Percentiles rank a stretch among this genome's conserved stretches.
phyloP scores from a whole-genome alignment of 768 basidiomycete genomes.

The Mycena kentingensis region DNA sequence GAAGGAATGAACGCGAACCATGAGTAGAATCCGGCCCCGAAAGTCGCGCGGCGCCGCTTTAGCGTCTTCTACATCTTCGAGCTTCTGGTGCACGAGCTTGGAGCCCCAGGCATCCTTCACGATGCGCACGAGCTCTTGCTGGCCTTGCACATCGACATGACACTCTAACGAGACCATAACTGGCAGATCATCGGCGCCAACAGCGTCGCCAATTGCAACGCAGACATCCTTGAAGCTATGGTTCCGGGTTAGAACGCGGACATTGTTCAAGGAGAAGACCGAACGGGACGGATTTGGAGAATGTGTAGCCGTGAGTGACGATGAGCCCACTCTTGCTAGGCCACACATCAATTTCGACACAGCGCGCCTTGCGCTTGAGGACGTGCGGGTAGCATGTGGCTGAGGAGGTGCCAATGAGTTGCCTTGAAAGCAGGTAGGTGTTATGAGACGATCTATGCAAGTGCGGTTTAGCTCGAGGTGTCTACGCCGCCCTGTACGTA shows the following conservation, averaged over 20 bases:
- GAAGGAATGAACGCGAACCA: constrained; percentile 43
- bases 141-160: constrained; percentile 53
- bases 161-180: constrained; percentile 64
- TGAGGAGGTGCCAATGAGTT: constrained; percentile 56
- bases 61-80: constrained; percentile 40
- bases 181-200: constrained; percentile 52
- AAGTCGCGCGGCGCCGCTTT: constrained; percentile 48
- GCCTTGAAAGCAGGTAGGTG: constrained; percentile 62
- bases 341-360: constrained; percentile 74
- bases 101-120: constrained; percentile 55
- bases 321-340: constrained; percentile 52
- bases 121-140: constrained; percentile 54
- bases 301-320: constrained; percentile 64
- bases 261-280: too few relatives aligned
- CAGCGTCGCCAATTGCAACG: constrained; percentile 47
- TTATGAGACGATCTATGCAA: constrained; percentile 60
- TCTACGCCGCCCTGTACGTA: background rate
- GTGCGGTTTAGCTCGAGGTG: background rate
- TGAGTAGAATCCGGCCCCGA: constrained; percentile 56
- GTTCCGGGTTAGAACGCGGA: too few relatives aligned
- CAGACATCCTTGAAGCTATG: constrained; percentile 59
- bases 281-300: constrained; percentile 52
- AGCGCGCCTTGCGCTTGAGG: constrained; percentile 50
- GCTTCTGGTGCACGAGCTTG: constrained; percentile 45
- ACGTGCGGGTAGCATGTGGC: constrained; percentile 58